Percentiles rank a stretch among this genome's conserved stretches.
Evolutionary conservation across 2,329 filamentous ascomycete genomes (phyloP).

Genomic region (Cryphonectria japonica): DNA sequence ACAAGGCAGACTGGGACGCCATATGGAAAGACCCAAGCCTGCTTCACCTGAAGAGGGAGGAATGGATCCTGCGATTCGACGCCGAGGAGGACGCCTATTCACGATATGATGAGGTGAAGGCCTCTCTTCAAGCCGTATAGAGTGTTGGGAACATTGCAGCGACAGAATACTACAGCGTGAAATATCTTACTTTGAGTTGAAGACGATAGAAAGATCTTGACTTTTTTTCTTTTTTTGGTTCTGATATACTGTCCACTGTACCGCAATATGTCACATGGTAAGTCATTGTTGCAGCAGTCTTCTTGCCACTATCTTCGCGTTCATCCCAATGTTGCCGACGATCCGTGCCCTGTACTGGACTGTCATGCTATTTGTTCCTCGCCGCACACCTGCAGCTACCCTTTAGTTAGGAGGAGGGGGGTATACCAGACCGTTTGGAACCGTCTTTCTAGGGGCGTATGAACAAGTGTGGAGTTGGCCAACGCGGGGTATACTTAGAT

Average conservation of each 20-base stretch:
- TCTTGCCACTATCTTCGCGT: background rate
- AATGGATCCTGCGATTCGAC: slow-evolving; percentile 54
- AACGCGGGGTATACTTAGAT: background rate
- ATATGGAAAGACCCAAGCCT: slow-evolving; percentile 49
- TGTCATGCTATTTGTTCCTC: background rate
- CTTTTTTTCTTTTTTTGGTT: background rate
- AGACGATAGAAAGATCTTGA: background rate
- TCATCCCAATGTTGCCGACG: background rate
- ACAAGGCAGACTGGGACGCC: slow-evolving; percentile 53
- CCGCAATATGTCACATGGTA: background rate
- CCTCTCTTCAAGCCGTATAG: background rate
- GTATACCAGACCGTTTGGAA: too few relatives aligned
- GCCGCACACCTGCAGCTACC: background rate
- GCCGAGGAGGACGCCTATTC: slow-evolving; percentile 50
- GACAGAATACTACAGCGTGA: background rate
- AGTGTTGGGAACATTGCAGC: background rate
- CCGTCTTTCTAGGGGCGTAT: background rate
- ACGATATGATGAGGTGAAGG: slow-evolving; percentile 2
- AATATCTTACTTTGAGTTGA: too few relatives aligned
- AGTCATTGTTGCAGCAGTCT: background rate
- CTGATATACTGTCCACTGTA: background rate
- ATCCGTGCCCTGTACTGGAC: background rate
- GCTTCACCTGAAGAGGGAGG: slow-evolving; percentile 50
- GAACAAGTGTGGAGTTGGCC: background rate
- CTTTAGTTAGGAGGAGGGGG: background rate